Evolutionary conservation across 176 grass and related monocot species (phyloP).

Genomic region (Olyra latifolia): DNA sequence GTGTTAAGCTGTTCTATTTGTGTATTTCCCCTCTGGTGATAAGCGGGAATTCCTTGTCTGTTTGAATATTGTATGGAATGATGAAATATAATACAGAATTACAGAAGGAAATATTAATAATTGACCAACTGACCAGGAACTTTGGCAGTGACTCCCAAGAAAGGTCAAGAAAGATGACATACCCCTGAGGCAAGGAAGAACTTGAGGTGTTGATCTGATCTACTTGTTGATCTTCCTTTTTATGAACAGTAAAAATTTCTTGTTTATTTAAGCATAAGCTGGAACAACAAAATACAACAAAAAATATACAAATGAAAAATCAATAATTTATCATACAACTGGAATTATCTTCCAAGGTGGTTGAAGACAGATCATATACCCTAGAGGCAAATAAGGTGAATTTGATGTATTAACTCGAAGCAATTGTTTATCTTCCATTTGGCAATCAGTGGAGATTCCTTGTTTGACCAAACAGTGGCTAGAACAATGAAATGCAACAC

Average conservation of each 20-base stretch:
- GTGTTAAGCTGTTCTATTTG: neutral
- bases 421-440: constrained; percentile 10
- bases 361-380: neutral
- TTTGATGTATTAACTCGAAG: neutral
- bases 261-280: constrained; percentile 20
- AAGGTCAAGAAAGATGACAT: neutral
- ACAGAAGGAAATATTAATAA: neutral
- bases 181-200: neutral
- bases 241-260: neutral
- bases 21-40: neutral
- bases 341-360: neutral
- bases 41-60: neutral
- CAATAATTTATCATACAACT: neutral
- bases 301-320: neutral
- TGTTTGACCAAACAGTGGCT: neutral
- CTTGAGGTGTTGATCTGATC: neutral
- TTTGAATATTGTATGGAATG: constrained; percentile 21
- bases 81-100: neutral
- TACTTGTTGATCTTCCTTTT: neutral
- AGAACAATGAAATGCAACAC: neutral
- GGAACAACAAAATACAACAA: neutral
- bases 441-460: neutral
- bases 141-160: neutral
- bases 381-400: neutral
- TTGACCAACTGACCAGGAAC: neutral